phyloP scores from a whole-genome alignment of 495 filamentous ascomycete genomes.

The Tetracladium marchalianum region DNA sequence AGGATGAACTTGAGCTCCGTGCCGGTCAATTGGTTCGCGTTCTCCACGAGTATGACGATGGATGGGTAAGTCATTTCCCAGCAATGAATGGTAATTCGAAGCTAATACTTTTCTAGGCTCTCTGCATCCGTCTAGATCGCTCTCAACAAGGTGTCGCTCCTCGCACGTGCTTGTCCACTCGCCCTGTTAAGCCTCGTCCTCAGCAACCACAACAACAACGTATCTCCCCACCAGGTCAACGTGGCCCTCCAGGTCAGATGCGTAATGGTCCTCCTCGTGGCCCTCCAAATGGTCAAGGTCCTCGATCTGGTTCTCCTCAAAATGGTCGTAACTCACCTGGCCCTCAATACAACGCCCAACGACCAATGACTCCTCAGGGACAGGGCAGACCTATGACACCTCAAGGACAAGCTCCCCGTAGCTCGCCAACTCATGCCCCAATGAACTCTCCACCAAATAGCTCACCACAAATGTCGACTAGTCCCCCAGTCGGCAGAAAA shows the following conservation, averaged over 20 bases:
- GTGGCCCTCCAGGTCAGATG: conserved; percentile 34
- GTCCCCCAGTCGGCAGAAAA: conserved; percentile 34
- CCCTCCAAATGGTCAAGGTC: conserved; percentile 23
- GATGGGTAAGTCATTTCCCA: conserved; percentile 62
- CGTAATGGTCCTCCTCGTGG: conserved; percentile 29
- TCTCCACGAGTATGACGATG: conserved; percentile 95
- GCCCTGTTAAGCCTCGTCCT: conserved; percentile 79
- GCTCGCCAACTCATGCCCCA: conserved; percentile 3
- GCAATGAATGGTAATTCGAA: neutral
- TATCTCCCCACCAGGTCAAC: conserved; percentile 33
- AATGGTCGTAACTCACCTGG: too few species aligned
- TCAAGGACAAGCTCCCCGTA: conserved; percentile 22
- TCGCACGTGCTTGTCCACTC: conserved; percentile 84
- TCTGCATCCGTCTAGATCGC: conserved; percentile 84
- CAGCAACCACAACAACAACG: conserved; percentile 40
- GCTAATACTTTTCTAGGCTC: conserved; percentile 52
- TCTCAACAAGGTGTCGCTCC: conserved; percentile 89
- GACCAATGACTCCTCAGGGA: conserved; percentile 23
- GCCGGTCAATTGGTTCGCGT: conserved; percentile 77
- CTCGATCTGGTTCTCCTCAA: conserved; percentile 28
- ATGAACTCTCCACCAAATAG: conserved; percentile 1
- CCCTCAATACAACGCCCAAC: conserved; percentile 14
- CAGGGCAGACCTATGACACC: conserved; percentile 25
- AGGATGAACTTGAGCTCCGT: conserved; percentile 75
- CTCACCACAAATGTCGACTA: conserved; percentile 42